These are phyloP conservation scores for Solanum rostratum DNA, from an alignment of 257 asterid genomes.

Conservation along the genomic window DNA sequence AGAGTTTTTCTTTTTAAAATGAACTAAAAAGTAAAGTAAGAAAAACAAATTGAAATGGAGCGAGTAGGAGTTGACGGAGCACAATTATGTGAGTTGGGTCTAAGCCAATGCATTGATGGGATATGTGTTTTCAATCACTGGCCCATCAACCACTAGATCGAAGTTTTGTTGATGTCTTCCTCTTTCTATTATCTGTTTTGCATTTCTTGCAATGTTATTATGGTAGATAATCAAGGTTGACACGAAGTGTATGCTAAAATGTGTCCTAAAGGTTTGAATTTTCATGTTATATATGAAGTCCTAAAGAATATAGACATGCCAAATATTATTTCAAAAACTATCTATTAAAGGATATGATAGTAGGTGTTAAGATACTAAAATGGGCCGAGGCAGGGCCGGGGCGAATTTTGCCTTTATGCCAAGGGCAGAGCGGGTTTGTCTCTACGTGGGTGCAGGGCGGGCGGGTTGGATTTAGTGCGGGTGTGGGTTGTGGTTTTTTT, in stretches of 20 bases:
- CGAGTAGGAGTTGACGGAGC: not conserved
- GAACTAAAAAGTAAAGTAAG: too few relatives aligned
- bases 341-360: not conserved
- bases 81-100: not conserved
- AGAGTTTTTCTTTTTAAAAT: not conserved
- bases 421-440: not conserved
- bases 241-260: not conserved
- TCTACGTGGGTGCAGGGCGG: not conserved
- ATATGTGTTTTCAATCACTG: not conserved
- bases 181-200: not conserved
- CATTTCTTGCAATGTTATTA: not conserved
- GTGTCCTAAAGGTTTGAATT: not conserved
- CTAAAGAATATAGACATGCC: not conserved
- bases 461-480: not conserved
- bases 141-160: not conserved
- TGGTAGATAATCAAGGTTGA: not conserved
- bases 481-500: not conserved
- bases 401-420: too few relatives aligned
- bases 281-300: not conserved
- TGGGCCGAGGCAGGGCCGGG: too few relatives aligned
- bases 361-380: too few relatives aligned
- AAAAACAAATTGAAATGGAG: not conserved
- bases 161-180: too few relatives aligned
- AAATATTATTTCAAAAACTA: not conserved
- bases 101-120: not conserved